Percentiles rank a stretch among this genome's conserved stretches.
Evolutionary conservation across 352 stramenopile genomes (phyloP).

Genomic region (Globisporangium polare): DNA sequence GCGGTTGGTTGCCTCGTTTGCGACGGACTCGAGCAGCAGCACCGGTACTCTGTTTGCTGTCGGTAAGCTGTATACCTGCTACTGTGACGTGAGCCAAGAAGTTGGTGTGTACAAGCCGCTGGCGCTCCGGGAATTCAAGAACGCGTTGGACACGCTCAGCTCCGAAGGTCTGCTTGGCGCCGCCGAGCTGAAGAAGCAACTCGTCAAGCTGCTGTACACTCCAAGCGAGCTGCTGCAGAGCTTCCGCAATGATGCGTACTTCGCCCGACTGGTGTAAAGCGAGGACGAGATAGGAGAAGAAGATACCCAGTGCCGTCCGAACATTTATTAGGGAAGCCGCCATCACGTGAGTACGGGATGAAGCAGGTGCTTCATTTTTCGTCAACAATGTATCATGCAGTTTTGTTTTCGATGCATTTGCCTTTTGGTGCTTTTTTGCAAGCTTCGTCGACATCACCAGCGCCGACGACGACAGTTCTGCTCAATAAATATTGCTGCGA

Average conservation of each 20-base stretch:
- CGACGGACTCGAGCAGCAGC: constrained; percentile 25
- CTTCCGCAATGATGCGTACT: constrained; percentile 74
- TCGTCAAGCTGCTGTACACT: constrained; percentile 70
- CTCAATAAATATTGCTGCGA: too few species aligned
- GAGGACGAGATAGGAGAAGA: not conserved
- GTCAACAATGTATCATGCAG: not conserved
- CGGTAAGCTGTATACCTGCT: constrained; percentile 63
- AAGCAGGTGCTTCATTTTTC: not conserved
- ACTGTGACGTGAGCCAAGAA: constrained; percentile 62
- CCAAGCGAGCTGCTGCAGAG: constrained; percentile 64
- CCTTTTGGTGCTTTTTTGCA: too few species aligned
- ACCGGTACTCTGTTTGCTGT: constrained; percentile 39
- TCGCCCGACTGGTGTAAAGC: constrained; percentile 59
- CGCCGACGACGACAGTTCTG: too few species aligned
- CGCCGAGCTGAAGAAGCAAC: constrained; percentile 60
- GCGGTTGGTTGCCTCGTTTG: constrained; percentile 24
- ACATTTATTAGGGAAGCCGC: constrained; percentile 7
- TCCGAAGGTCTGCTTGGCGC: constrained; percentile 62
- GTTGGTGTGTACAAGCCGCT: constrained; percentile 66
- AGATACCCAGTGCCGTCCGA: constrained; percentile 1
- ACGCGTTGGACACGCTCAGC: constrained; percentile 59
- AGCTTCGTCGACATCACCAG: too few species aligned
- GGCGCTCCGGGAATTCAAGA: constrained; percentile 57
- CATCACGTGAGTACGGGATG: not conserved
- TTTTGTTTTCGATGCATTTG: constrained; percentile 1